Evolutionary conservation across 768 basidiomycete species (phyloP).

Genomic region (Clathrus columnatus): DNA sequence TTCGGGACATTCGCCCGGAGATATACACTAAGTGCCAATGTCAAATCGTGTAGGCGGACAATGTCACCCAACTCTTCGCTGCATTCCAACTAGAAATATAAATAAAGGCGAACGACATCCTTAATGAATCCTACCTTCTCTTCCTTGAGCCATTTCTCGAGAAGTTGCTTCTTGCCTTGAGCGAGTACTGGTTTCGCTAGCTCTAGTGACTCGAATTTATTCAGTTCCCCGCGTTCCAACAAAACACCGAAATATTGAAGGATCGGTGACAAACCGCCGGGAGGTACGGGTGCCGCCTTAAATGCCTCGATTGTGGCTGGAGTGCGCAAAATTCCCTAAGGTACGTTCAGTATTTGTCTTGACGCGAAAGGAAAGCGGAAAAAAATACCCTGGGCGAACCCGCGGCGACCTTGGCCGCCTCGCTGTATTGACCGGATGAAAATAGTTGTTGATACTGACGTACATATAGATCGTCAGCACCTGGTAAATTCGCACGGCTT

Average conservation of each 20-base stretch:
- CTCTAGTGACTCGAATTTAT: constrained; percentile 92
- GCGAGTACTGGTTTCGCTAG: constrained; percentile 92
- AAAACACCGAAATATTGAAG: constrained; percentile 97
- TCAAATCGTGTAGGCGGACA: constrained; percentile 92
- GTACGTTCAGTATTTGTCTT: neutral
- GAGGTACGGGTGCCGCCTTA: constrained; percentile 86
- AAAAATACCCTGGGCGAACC: constrained; percentile 76
- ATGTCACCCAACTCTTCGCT: constrained; percentile 98
- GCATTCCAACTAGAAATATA: constrained; percentile 70
- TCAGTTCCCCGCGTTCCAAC: constrained; percentile 97
- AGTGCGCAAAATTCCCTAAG: constrained; percentile 87
- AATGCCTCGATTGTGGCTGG: constrained; percentile 94
- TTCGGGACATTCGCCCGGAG: constrained; percentile 95
- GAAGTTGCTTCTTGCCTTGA: constrained; percentile 91
- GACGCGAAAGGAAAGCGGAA: neutral
- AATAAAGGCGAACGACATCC: neutral
- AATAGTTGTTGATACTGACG: constrained; percentile 92
- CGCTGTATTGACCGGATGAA: constrained; percentile 77
- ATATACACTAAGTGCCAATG: constrained; percentile 93
- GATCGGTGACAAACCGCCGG: constrained; percentile 89
- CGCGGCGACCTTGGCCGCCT: constrained; percentile 96
- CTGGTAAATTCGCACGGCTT: constrained; percentile 90
- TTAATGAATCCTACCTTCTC: constrained; percentile 62
- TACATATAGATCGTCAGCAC: constrained; percentile 93
- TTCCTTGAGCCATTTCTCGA: constrained; percentile 99